Evolutionary conservation across 352 stramenopile species (phyloP).

Genomic region (Globisporangium canariense): DNA sequence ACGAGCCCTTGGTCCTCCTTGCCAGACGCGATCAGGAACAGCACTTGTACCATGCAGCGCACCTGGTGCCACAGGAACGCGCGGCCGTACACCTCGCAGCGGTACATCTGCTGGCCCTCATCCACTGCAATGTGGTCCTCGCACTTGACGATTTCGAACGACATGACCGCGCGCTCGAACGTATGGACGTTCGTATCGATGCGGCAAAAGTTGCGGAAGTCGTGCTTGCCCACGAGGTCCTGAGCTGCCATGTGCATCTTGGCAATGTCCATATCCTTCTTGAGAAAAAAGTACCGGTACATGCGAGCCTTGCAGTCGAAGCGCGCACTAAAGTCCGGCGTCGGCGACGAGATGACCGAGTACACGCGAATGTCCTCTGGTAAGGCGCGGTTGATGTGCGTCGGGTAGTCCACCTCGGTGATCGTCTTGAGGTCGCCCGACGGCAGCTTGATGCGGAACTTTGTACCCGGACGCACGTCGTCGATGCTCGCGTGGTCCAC

Average conservation of each 20-base stretch:
- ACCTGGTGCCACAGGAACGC: constrained; percentile 99
- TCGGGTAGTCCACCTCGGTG: constrained; percentile 94
- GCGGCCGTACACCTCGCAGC: constrained; percentile 83
- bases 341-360: constrained; percentile 76
- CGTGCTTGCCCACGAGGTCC: constrained; percentile 92
- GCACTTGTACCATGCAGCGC: constrained; percentile 95
- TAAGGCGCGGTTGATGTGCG: constrained; percentile 96
- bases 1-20: constrained; percentile 91
- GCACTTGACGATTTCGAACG: constrained; percentile 82
- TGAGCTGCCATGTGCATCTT: constrained; percentile 88
- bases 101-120: constrained; percentile 59
- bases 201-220: constrained; percentile 99
- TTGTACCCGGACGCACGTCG: constrained; percentile 52
- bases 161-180: constrained; percentile 87
- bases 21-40: constrained; percentile 94
- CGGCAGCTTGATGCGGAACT: constrained; percentile 58
- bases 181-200: constrained; percentile 98
- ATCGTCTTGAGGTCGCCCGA: constrained; percentile 65
- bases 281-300: constrained; percentile 98
- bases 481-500: constrained; percentile 66
- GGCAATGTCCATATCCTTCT: constrained; percentile 60
- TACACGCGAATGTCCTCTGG: constrained; percentile 86
- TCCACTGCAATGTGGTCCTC: constrained; percentile 35
- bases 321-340: constrained; percentile 91
- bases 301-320: constrained; percentile 93